Percentiles rank a stretch among this genome's conserved stretches.
Conservation (phyloP, 352 stramenopile genomes). For the Phytopythium mirpurense region DNA sequence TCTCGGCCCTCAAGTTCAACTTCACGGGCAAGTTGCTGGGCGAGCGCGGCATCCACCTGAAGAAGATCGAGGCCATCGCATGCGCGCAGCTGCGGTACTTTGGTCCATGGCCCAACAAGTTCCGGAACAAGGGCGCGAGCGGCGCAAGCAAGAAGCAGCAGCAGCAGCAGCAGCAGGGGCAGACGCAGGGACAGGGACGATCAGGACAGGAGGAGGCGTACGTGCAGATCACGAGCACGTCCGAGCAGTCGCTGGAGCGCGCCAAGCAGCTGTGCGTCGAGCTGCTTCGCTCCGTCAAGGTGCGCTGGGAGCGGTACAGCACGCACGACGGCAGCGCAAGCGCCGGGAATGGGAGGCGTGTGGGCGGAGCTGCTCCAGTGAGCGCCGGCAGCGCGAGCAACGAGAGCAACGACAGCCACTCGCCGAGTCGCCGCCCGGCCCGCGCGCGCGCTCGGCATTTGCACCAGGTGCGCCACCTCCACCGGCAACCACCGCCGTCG, state of each 20-base stretch:
- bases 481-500: slow-evolving; percentile 1
- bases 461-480: slow-evolving; percentile 8
- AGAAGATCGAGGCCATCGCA: slow-evolving; percentile 48
- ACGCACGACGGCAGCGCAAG: neutral
- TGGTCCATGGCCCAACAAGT: slow-evolving; percentile 25
- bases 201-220: slow-evolving; percentile 27
- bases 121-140: slow-evolving; percentile 16
- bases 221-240: slow-evolving; percentile 48
- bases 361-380: neutral
- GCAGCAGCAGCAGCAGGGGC: neutral
- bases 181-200: too few species aligned
- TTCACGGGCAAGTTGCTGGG: slow-evolving; percentile 58
- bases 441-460: neutral
- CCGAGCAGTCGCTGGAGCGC: slow-evolving; percentile 32
- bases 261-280: slow-evolving; percentile 45
- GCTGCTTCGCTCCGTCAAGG: slow-evolving; percentile 45
- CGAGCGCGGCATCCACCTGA: slow-evolving; percentile 57
- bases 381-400: neutral
- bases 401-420: neutral
- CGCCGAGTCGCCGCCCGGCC: neutral
- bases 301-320: slow-evolving; percentile 43
- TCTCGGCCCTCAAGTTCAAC: slow-evolving; percentile 56
- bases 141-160: slow-evolving; percentile 2
- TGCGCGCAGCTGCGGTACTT: slow-evolving; percentile 57
- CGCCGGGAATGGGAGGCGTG: neutral